Evolutionary conservation across 345 rosid species (phyloP), one percentile per base, ranked within the genome.

Genomic region (Salix exigua): DNA sequence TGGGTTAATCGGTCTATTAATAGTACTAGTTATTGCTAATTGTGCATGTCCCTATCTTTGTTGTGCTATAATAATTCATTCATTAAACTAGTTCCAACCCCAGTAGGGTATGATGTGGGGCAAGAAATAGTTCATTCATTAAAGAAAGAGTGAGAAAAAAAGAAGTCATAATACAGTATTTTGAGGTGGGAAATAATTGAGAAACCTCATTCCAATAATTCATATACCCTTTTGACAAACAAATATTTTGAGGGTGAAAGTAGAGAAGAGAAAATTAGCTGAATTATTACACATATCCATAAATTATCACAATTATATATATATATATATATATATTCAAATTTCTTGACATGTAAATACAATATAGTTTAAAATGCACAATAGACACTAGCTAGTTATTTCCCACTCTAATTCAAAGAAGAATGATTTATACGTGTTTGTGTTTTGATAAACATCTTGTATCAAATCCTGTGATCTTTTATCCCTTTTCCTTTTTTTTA

Each of bases 231-330:
- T 70, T 10, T 70, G 70, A 70, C 70, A 63, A 77, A 68, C 63
- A 65, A 77, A 77, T 77, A 70, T 44, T 46, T 48, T 48, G 75
- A 70, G 26, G 51, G 75, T 77, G 80, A 77, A 63, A 70, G 74
- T 40, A 40, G 44, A 11, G 44, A n/a, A n/a, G 44, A 40, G 44
- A 0, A 40, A 40, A 40, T 40, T 40, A 40, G 12, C 44, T 40
- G 44, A 40, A 40, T 40, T 40, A 40, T 40, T 33, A 33, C 35
- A 33, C 35, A 31, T 31, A 5, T 33, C 35, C 35, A 33, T 33
- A 33, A 33, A 33, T 33, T 30, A 30, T 30, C 4, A 4, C 31
- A 30, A 30, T 4, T 33, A 33, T 33, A 33, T 33, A 33, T 31
- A 31, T 31, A 31, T 37, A 37, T 37, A 37, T 6, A 37, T 37